Base-by-base conservation (phyloP, 2,329 filamentous ascomycete genomes). In the Hymenoscyphus infarciens region DNA sequence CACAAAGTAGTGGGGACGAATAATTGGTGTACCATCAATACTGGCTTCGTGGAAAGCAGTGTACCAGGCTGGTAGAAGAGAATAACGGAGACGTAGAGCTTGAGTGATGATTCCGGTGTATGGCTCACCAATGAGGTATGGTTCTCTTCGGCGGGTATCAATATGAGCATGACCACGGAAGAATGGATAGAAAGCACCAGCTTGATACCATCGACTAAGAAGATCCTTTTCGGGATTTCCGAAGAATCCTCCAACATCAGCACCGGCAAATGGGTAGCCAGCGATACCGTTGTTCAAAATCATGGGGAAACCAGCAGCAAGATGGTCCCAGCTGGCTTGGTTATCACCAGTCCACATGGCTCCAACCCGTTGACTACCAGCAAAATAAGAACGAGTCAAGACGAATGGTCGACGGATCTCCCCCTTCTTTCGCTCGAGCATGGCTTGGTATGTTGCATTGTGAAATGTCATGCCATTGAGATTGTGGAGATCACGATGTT, bases 281-380 rank as follows among this genome's bases (percentile, higher is more conserved):
- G 92, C 87, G 69, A 99, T 92, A 61, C 94, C 93, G 73, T 97
- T 91, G 75, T 90, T 95, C 49, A 99, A 80, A 27, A 97, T 81
- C 95, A 99, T 99, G 27, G 95, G 94, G 42, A 97, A 85, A 1
- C 92, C 90, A 0, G 88, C 90, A n/a, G 87, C 90, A 16, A 99
- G 83, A 73, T 98, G 93, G 19, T 88, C 87, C 95, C 95, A 99
- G 27, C 85, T 87, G 11, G 95, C 95, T 75, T 95, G 90, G 78
- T 99, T 99, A 74, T 99, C 95, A 64, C 95, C 95, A 22, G 95
- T 99, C 95, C 95, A 99, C 93, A 97, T 97, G 63, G 95, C 94
- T 66, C 92, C 91, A 52, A 91, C 80, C 62, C 94, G 87, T 78
- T 99, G 95, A 61, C 90, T 92, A 39, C 95, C 95, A 13, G 94